Evolutionary conservation across 2,329 filamentous ascomycete species (phyloP).

Genomic region (Aspergillus novofumigatus): DNA sequence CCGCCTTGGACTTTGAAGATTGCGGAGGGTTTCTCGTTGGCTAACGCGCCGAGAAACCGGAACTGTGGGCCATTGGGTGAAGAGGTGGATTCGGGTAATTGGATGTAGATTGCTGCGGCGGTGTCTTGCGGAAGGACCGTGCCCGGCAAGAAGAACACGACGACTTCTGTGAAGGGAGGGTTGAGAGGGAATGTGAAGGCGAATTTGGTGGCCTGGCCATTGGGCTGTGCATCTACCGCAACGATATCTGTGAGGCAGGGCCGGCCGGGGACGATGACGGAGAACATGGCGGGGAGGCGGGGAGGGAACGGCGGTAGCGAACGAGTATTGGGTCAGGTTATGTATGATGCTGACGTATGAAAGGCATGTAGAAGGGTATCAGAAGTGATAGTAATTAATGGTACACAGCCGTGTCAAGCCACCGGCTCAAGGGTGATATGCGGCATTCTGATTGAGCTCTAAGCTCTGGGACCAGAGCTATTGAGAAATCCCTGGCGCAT

Average conservation of each 20-base stretch:
- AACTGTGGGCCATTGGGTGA: slow-evolving; percentile 54
- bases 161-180: slow-evolving; percentile 66
- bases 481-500: slow-evolving; percentile 16
- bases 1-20: slow-evolving; percentile 69
- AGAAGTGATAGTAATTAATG: background rate
- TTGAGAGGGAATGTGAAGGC: slow-evolving; percentile 63
- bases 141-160: slow-evolving; percentile 83
- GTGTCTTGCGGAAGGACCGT: slow-evolving; percentile 67
- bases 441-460: background rate
- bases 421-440: background rate
- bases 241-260: slow-evolving; percentile 56
- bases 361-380: background rate
- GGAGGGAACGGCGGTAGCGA: background rate
- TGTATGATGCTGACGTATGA: background rate
- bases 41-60: slow-evolving; percentile 82
- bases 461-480: background rate
- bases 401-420: background rate
- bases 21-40: slow-evolving; percentile 83
- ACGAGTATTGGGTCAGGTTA: background rate
- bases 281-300: slow-evolving; percentile 56
- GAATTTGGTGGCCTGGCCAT: slow-evolving; percentile 57
- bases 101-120: slow-evolving; percentile 86
- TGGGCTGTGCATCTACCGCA: slow-evolving; percentile 48
- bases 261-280: slow-evolving; percentile 57
- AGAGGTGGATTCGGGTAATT: slow-evolving; percentile 51